Percentiles rank a stretch among this genome's conserved stretches.
These are phyloP conservation scores for Thinopyrum elongatum DNA, from an alignment of 176 grass and related monocot genomes.

Conservation along the genomic window DNA sequence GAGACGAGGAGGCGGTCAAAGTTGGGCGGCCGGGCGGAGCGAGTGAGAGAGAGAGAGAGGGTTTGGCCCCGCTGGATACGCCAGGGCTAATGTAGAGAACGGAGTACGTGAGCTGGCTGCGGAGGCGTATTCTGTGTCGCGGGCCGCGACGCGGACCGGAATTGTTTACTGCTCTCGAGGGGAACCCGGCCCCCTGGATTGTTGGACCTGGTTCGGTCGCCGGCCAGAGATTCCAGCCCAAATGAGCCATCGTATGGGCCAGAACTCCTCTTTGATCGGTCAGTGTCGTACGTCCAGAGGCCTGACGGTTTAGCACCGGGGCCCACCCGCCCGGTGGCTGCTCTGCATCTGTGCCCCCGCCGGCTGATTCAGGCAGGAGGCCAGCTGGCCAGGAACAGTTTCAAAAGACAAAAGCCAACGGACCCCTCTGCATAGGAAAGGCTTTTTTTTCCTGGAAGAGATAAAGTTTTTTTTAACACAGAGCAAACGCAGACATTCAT, in stretches of 20 bases:
- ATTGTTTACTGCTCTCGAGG: background rate
- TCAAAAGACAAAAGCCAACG: too few relatives aligned
- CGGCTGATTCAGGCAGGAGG: too few relatives aligned
- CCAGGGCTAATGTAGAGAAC: slow-evolving; percentile 4
- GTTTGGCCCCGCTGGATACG: slow-evolving; percentile 12
- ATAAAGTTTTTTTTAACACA: too few relatives aligned
- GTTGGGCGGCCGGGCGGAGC: slow-evolving; percentile 25
- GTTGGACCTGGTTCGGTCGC: background rate
- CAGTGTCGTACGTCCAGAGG: too few relatives aligned
- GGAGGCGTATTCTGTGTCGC: background rate
- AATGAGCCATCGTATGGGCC: background rate
- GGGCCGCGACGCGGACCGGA: background rate
- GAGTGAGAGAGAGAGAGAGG: slow-evolving; percentile 21
- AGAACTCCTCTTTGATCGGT: too few relatives aligned
- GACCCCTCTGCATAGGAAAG: too few relatives aligned
- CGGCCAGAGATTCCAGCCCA: background rate
- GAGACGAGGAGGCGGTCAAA: slow-evolving; percentile 39
- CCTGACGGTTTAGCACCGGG: too few relatives aligned
- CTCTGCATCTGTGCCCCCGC: too few relatives aligned
- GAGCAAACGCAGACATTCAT: too few relatives aligned
- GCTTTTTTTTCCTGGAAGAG: too few relatives aligned
- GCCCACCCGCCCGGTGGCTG: too few relatives aligned
- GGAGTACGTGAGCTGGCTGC: background rate
- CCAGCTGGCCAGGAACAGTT: too few relatives aligned
- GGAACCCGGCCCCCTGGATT: background rate